Percentiles rank a stretch among this genome's conserved stretches.
Evolutionary conservation across 1,284 basidiomycete genomes (phyloP).

Genomic region (Sanghuangporus baumii): DNA sequence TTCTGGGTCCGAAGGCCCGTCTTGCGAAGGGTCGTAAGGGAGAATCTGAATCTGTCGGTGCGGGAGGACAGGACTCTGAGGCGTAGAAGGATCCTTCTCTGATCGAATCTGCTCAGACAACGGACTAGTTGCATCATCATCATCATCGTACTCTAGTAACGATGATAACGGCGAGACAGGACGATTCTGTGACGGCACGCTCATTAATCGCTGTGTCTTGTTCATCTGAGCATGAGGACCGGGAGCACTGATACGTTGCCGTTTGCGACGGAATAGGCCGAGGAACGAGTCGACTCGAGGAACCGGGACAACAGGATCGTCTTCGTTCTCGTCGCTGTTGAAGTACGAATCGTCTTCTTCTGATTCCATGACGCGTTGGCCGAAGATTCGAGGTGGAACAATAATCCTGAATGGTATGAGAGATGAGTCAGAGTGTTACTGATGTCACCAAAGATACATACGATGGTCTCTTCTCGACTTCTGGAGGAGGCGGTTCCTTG

Average conservation of each 20-base stretch:
- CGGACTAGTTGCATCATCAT: slow-evolving; percentile 44
- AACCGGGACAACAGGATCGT: slow-evolving; percentile 32
- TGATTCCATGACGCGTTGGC: slow-evolving; percentile 46
- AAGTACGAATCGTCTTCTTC: slow-evolving; percentile 89
- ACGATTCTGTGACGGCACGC: slow-evolving; percentile 38
- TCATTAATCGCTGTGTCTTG: slow-evolving; percentile 32
- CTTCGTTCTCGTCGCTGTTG: slow-evolving; percentile 74
- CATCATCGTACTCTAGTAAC: slow-evolving; percentile 69
- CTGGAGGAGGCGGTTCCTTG: slow-evolving; percentile 61
- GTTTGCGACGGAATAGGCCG: slow-evolving; percentile 20
- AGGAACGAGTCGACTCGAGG: neutral
- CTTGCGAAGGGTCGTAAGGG: slow-evolving; percentile 26
- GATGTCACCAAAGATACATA: slow-evolving; percentile 27
- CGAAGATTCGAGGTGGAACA: slow-evolving; percentile 21
- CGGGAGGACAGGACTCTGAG: slow-evolving; percentile 32
- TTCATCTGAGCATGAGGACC: slow-evolving; percentile 5
- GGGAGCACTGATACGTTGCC: slow-evolving; percentile 20
- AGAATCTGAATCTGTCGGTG: slow-evolving; percentile 35
- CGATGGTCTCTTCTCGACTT: slow-evolving; percentile 47
- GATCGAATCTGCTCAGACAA: slow-evolving; percentile 5
- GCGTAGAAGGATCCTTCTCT: slow-evolving; percentile 3
- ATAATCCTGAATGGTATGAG: slow-evolving; percentile 8
- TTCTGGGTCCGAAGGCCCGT: slow-evolving; percentile 44
- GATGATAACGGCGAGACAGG: slow-evolving; percentile 49
- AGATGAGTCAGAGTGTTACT: neutral